phyloP scores from a whole-genome alignment of 2,329 filamentous ascomycete genomes.

The Sporothrix variecibatus region DNA sequence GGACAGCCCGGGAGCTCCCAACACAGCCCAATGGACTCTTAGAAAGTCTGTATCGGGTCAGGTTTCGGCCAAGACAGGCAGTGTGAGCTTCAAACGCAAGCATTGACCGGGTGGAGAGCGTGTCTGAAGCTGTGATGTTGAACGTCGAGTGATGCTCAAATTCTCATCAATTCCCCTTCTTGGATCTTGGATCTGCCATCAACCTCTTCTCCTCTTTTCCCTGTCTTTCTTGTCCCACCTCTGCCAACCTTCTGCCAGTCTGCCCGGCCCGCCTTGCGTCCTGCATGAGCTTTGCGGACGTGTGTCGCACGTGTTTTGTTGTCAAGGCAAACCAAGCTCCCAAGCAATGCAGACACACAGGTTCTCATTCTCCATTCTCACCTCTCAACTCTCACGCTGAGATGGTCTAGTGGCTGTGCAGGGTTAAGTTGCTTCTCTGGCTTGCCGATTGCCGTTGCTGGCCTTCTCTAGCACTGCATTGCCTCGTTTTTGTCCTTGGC shows the following conservation, averaged over 20 bases:
- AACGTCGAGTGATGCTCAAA: neutral
- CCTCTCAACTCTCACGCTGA: too few species aligned
- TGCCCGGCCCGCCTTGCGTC: neutral
- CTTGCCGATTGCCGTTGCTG: constrained; percentile 1
- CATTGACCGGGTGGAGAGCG: neutral
- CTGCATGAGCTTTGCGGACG: neutral
- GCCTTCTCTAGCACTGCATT: neutral
- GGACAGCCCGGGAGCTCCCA: neutral
- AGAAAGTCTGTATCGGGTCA: neutral
- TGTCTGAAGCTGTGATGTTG: neutral
- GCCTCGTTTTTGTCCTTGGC: neutral
- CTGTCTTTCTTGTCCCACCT: neutral
- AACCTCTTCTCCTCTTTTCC: neutral
- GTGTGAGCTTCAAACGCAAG: neutral
- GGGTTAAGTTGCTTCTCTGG: neutral
- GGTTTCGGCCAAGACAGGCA: neutral
- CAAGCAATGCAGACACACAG: neutral
- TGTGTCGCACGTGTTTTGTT: constrained; percentile 10
- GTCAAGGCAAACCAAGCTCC: neutral
- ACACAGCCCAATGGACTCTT: neutral
- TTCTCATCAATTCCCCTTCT: neutral
- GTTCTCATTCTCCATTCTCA: constrained; percentile 5
- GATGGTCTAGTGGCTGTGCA: neutral
- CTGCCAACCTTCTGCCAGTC: neutral
- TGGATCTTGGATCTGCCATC: neutral